Evolutionary conservation across 2,329 filamentous ascomycete species (phyloP).

Genomic region (Ophiostoma ips): DNA sequence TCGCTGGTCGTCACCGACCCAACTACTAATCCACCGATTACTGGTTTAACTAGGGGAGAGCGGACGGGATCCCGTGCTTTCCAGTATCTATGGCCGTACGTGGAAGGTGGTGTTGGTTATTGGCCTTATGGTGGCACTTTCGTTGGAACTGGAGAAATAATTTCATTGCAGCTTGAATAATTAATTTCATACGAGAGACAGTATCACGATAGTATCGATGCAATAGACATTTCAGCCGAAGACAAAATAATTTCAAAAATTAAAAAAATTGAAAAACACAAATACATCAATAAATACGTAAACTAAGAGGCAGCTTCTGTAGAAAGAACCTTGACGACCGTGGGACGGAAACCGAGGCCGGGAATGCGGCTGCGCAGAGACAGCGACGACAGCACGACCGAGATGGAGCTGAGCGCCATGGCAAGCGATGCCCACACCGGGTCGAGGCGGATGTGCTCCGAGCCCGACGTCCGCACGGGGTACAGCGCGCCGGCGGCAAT

Average conservation of each 20-base stretch:
- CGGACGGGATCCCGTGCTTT: no score
- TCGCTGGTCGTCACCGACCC: no score
- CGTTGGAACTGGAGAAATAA: no score
- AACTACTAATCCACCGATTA: no score
- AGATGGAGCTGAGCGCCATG: conserved; percentile 86
- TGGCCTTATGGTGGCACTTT: no score
- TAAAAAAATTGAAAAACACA: not conserved
- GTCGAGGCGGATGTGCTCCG: conserved; percentile 49
- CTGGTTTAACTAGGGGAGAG: no score
- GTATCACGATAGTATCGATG: no score
- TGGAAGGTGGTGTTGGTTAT: not conserved
- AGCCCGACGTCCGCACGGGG: conserved; percentile 31
- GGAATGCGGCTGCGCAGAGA: conserved; percentile 43
- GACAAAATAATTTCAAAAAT: no score
- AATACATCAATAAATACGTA: not conserved
- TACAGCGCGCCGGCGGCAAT: conserved; percentile 72
- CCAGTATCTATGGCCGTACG: no score
- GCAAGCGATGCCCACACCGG: conserved; percentile 81
- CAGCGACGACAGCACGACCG: conserved; percentile 72
- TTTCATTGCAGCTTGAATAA: no score
- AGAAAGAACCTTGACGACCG: conserved; percentile 1
- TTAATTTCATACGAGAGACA: no score
- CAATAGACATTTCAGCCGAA: no score
- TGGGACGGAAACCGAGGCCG: conserved; percentile 29
- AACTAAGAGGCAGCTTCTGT: not conserved